Percentiles rank a stretch among this genome's conserved stretches.
phyloP scores from a whole-genome alignment of 2,329 filamentous ascomycete genomes.

The Intubia oerlemansii region DNA sequence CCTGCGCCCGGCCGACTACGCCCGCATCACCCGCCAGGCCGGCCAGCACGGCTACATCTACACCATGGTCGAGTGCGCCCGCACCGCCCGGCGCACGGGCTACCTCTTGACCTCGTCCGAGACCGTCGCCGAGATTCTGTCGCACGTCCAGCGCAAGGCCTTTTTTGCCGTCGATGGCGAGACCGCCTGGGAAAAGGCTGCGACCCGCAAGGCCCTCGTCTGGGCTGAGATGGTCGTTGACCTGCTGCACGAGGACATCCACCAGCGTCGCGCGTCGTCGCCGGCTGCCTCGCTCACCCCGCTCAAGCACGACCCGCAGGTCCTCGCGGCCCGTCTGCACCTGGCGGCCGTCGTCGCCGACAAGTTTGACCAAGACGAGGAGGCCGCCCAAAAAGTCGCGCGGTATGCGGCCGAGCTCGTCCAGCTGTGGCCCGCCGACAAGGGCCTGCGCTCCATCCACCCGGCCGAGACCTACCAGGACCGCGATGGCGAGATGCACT shows the following conservation, averaged over 20 bases:
- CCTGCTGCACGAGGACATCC: constrained; percentile 22
- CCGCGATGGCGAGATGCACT: constrained; percentile 10
- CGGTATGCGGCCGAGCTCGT: constrained; percentile 14
- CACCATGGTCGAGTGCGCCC: constrained; percentile 27
- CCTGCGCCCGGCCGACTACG: constrained; percentile 13
- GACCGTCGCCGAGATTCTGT: constrained; percentile 18
- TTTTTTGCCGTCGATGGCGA: constrained; percentile 18
- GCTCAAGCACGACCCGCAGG: constrained; percentile 20
- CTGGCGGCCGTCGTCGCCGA: constrained; percentile 19
- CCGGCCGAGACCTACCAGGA: constrained; percentile 12
- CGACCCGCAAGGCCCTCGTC: constrained; percentile 20
- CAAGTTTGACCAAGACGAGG: constrained; percentile 11
- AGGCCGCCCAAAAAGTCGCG: constrained; percentile 14
- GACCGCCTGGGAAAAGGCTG: constrained; percentile 13
- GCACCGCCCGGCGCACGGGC: constrained; percentile 22
- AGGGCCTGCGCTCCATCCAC: constrained; percentile 17
- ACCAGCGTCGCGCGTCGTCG: constrained; percentile 10
- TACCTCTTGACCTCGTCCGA: constrained; percentile 21
- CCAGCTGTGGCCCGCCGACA: constrained; percentile 18
- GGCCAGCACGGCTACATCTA: constrained; percentile 19
- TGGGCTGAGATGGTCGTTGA: constrained; percentile 27
- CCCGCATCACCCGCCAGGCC: constrained; percentile 20
- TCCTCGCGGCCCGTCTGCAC: constrained; percentile 20
- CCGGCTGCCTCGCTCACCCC: constrained; percentile 9
- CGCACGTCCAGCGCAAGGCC: constrained; percentile 20